Percentiles rank a stretch among this genome's conserved stretches.
These are phyloP conservation scores for Trichoderma aggressivum DNA, from an alignment of 2,329 filamentous ascomycete genomes.

Conservation along the genomic window DNA sequence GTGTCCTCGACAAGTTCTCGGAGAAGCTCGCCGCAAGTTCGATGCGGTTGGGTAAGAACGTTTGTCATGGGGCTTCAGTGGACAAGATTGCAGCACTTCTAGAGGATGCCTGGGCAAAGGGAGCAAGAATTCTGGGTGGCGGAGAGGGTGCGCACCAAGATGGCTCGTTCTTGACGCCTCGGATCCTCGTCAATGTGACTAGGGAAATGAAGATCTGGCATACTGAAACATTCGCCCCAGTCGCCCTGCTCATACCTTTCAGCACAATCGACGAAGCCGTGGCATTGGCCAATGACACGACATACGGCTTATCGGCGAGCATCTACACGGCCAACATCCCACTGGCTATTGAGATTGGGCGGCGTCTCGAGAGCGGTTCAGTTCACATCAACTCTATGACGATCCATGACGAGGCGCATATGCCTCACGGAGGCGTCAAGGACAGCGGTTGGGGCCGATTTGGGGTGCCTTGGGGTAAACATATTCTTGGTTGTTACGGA, in stretches of 20 bases:
- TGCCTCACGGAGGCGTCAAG: conserved; percentile 68
- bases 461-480: background rate
- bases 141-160: background rate
- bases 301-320: background rate
- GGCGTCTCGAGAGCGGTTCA: conserved; percentile 63
- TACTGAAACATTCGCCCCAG: background rate
- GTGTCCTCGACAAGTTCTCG: background rate
- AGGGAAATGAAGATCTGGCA: background rate
- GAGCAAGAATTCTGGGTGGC: background rate
- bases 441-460: conserved; percentile 62
- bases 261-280: background rate
- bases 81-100: background rate
- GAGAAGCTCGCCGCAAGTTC: background rate
- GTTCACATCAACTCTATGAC: conserved; percentile 66
- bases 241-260: background rate
- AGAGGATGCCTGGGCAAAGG: background rate
- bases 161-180: background rate
- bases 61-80: background rate
- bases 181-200: background rate
- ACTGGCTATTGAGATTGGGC: background rate
- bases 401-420: conserved; percentile 59
- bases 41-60: background rate
- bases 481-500: background rate
- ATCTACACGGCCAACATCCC: background rate
- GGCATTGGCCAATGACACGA: background rate